Evolutionary conservation across 2,329 filamentous ascomycete genomes (phyloP).

Genomic region (Neonectria faginata): DNA sequence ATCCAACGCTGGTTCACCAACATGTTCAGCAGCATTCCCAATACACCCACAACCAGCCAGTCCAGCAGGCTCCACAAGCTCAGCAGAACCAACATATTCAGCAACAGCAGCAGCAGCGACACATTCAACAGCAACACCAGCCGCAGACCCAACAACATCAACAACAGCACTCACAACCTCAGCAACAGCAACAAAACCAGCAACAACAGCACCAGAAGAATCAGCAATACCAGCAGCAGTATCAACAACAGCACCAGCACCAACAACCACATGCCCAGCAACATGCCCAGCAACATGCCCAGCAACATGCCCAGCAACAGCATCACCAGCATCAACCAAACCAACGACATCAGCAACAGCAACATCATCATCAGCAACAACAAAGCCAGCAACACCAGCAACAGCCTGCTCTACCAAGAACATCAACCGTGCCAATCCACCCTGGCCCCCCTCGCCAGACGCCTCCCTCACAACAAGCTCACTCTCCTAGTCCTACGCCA

Average conservation of each 20-base stretch:
- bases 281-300: background rate
- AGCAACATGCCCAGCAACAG: background rate
- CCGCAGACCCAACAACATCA: conserved; percentile 13
- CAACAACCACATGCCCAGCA: conserved; percentile 5
- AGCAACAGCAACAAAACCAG: conserved; percentile 14
- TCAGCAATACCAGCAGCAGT: conserved; percentile 1
- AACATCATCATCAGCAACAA: background rate
- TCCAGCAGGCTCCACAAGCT: background rate
- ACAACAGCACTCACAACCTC: background rate
- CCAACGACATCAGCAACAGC: conserved; percentile 10
- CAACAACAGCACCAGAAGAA: background rate
- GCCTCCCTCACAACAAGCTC: background rate
- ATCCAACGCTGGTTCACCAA: background rate
- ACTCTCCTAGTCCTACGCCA: conserved; percentile 7
- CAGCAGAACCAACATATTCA: conserved; percentile 2
- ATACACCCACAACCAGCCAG: background rate
- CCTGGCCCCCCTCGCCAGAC: conserved; percentile 25
- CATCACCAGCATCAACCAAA: conserved; percentile 5
- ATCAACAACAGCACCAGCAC: background rate
- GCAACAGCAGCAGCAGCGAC: background rate
- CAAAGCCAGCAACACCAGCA: conserved; percentile 1
- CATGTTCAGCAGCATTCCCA: conserved; percentile 2
- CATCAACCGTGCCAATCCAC: conserved; percentile 11
- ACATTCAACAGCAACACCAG: conserved; percentile 2
- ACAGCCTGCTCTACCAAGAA: conserved; percentile 2